These are phyloP conservation scores for Pezicula carpinea DNA, from an alignment of 2,329 filamentous ascomycete genomes.

Conservation along the genomic window DNA sequence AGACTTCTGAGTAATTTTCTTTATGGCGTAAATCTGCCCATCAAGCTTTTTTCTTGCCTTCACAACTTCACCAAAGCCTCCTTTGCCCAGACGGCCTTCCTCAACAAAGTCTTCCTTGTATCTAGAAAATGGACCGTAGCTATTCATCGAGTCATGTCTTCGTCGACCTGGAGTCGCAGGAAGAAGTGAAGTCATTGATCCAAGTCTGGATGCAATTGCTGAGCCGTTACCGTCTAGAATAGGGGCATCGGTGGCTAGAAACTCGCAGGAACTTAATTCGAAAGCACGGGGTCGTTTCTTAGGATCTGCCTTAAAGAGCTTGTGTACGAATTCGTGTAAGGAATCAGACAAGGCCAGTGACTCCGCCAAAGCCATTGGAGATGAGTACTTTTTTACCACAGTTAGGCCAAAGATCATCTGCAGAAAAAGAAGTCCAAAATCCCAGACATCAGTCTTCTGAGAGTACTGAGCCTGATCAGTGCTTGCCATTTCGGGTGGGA, in stretches of 20 bases:
- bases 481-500: conserved; percentile 69
- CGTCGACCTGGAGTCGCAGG: conserved; percentile 41
- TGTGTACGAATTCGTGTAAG: conserved; percentile 73
- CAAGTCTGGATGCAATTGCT: conserved; percentile 33
- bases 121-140: conserved; percentile 43
- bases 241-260: conserved; percentile 60
- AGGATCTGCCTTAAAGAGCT: conserved; percentile 79
- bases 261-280: conserved; percentile 60
- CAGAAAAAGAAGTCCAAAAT: conserved; percentile 83
- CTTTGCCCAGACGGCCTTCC: conserved; percentile 82
- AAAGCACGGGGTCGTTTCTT: conserved; percentile 85
- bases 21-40: conserved; percentile 90
- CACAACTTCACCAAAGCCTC: conserved; percentile 93
- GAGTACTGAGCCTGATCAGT: conserved; percentile 59
- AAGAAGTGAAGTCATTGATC: conserved; percentile 37
- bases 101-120: conserved; percentile 90
- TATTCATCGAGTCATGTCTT: conserved; percentile 58
- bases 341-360: conserved; percentile 68
- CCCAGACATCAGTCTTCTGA: conserved; percentile 89
- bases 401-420: conserved; percentile 92
- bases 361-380: conserved; percentile 69
- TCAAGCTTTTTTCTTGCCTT: conserved; percentile 94
- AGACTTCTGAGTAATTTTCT: conserved; percentile 86
- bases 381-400: conserved; percentile 70
- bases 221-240: conserved; percentile 39